phyloP scores from a whole-genome alignment of 177 flowering plant genomes.

The Tripterygium wilfordii region DNA sequence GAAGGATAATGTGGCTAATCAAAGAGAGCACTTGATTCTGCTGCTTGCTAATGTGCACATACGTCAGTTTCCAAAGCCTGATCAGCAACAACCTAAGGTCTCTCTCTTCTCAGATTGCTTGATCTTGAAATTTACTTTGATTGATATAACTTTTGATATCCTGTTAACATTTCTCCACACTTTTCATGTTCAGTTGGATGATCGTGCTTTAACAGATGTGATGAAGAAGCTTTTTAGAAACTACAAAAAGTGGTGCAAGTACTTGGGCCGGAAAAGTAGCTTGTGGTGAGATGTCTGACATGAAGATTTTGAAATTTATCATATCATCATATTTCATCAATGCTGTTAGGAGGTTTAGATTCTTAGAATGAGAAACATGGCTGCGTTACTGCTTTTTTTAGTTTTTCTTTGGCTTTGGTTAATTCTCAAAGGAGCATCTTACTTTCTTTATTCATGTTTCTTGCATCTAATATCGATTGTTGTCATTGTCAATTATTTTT shows the following conservation, averaged over 20 bases:
- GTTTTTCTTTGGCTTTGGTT: background rate
- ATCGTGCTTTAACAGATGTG: constrained; percentile 67
- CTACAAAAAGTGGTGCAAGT: constrained; percentile 95
- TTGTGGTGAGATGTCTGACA: constrained; percentile 59
- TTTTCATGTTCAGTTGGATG: constrained; percentile 58
- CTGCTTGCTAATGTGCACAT: constrained; percentile 93
- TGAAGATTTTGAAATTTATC: background rate
- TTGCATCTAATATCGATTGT: no score
- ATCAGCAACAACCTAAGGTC: constrained; percentile 89
- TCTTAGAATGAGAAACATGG: background rate
- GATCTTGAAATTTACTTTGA: background rate
- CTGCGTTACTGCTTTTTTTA: background rate
- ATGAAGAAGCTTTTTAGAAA: constrained; percentile 93
- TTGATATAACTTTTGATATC: background rate
- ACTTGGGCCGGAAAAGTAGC: constrained; percentile 84
- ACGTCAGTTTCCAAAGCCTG: constrained; percentile 70
- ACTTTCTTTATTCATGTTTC: background rate
- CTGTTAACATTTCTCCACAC: constrained; percentile 2
- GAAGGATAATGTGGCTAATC: constrained; percentile 92
- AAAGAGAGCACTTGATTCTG: constrained; percentile 91
- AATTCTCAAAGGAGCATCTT: no score
- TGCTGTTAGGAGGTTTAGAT: background rate
- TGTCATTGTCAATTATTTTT: background rate
- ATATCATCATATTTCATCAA: no score
- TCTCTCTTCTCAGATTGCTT: constrained; percentile 5